Base-by-base conservation (phyloP, 169 alveolate genomes). In the Plasmodium malariae region DNA sequence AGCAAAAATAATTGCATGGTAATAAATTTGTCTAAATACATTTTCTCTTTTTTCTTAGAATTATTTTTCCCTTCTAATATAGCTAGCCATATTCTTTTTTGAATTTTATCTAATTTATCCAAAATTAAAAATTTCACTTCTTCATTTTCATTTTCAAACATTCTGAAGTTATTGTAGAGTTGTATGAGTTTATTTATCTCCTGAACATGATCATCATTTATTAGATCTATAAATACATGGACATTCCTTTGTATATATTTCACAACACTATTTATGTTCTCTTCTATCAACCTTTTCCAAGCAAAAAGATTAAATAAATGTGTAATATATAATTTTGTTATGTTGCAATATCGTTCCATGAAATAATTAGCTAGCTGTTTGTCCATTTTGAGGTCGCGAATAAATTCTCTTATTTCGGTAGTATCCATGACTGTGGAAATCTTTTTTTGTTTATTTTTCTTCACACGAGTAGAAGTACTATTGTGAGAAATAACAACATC, bases 271-370 rank as follows among this genome's bases (percentile, higher is more conserved):
- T 67, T 37, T 7, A 48, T 67, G 59, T 59, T 80, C 51, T 80
- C 48, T 49, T 80, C 74, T 12, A 80, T 7, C 2, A 28, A 49
- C n/a, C 28, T 40, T 80, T 65, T 67, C 90, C 90, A 80, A 14
- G 43, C 9, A 69, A 80, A 80, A 28, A 80, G 59, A 55, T 80
- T 80, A 59, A 65, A 80, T 19, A 80, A 57, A 55, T 80, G 90
- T 11, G n/a, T 51, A 19, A 80, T 59, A 30, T 80, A 80, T 12
- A 11, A n/a, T 70, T 43, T 80, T 37, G 65, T 24, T 24, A 80
- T 49, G 37, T 65, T 48, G 2, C 12, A 65, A 40, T 80, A 80
- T 12, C 83, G n/a, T n/a, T 37, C 45, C 49, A 19, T 17, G 45
- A 80, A 80, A 54, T 80, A 80, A 11, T 2, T n/a, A 19, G 48